phyloP scores from a whole-genome alignment of 176 grass and related monocot species.

The Carex cristatella region DNA sequence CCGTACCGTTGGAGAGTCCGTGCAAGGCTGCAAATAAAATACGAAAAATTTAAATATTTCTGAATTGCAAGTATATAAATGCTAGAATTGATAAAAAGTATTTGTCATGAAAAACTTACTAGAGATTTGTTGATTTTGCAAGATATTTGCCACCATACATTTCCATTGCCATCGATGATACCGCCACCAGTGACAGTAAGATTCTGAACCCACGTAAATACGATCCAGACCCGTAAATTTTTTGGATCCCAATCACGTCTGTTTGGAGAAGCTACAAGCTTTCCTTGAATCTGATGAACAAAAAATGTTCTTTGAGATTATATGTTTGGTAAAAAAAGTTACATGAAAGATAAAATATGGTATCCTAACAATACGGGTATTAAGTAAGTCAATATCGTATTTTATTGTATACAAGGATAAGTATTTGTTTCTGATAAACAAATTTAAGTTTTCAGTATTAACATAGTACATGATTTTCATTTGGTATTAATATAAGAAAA shows the following conservation, averaged over 20 bases:
- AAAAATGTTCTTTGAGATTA: neutral
- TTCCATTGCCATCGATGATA: constrained; percentile 55
- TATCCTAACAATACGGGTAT: neutral
- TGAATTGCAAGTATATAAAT: neutral
- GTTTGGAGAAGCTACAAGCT: constrained; percentile 42
- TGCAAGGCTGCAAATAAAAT: constrained; percentile 43
- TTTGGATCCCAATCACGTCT: constrained; percentile 31
- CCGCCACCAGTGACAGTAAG: constrained; percentile 50
- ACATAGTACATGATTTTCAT: neutral
- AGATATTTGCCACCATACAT: constrained; percentile 58
- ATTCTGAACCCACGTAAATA: constrained; percentile 28
- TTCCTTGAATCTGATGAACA: constrained; percentile 43
- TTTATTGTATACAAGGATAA: neutral
- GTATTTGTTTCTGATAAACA: neutral
- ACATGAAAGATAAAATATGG: neutral
- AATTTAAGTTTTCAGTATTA: neutral
- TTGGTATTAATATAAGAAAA: no score
- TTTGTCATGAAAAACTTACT: constrained; percentile 19
- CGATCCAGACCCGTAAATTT: constrained; percentile 38
- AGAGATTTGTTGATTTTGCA: constrained; percentile 48
- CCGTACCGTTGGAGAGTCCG: constrained; percentile 39
- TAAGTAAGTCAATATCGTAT: neutral
- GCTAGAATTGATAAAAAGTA: no score
- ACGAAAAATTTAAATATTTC: constrained; percentile 13
- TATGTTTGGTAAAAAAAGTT: neutral